These are phyloP conservation scores for Fomitopsis schrenkii DNA, from an alignment of 1,284 basidiomycete genomes.

Conservation along the genomic window DNA sequence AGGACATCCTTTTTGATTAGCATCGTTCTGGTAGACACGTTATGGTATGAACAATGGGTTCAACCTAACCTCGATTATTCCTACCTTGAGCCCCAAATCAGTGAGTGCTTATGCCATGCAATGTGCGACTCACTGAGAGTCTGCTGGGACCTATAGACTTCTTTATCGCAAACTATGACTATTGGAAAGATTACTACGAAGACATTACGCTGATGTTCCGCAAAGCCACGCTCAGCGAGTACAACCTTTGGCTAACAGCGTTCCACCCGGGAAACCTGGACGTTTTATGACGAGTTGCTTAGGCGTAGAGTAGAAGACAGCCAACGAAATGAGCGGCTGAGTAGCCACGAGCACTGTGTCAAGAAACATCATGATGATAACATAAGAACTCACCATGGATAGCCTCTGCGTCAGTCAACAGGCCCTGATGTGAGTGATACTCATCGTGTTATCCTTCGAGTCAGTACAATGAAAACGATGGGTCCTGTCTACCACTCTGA, in stretches of 20 bases:
- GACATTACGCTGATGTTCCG: constrained; percentile 1
- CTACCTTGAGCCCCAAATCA: neutral
- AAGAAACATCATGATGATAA: too few species aligned
- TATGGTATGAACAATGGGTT: constrained; percentile 1
- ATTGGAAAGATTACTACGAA: neutral
- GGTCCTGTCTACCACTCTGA: too few species aligned
- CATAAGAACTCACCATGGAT: too few species aligned
- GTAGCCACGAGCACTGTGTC: too few species aligned
- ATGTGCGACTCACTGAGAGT: too few species aligned
- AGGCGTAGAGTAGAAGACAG: too few species aligned
- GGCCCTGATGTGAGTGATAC: too few species aligned
- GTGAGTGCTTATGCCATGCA: neutral
- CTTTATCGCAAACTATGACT: neutral
- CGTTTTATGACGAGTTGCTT: neutral
- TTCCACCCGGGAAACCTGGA: neutral
- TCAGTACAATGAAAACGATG: too few species aligned
- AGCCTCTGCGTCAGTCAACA: too few species aligned
- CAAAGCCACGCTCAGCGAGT: constrained; percentile 1
- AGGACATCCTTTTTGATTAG: neutral
- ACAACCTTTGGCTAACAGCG: neutral
- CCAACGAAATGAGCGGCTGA: too few species aligned
- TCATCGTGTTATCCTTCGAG: too few species aligned
- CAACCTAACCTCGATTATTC: neutral
- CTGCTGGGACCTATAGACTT: neutral
- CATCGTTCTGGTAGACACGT: neutral